Percentiles rank a stretch among this genome's conserved stretches.
These are phyloP conservation scores for Claviceps sorghi DNA, from an alignment of 2,329 filamentous ascomycete genomes.

Conservation along the genomic window DNA sequence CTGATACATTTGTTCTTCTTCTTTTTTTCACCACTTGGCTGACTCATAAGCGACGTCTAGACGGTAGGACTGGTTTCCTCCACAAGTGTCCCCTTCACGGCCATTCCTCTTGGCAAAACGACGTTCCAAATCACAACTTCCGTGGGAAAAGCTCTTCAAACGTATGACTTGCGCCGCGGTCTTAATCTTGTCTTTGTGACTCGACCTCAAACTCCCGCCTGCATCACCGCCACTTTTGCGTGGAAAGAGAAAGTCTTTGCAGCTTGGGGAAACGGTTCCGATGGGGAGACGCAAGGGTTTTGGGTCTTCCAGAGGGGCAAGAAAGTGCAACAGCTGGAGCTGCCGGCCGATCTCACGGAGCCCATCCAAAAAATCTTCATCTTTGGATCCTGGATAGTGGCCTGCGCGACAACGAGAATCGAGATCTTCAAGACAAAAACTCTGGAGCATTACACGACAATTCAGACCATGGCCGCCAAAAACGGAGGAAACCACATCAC, in stretches of 20 bases:
- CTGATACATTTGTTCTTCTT: background rate
- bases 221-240: constrained; percentile 73
- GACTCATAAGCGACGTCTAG: constrained; percentile 28
- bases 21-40: background rate
- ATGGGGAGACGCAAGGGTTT: constrained; percentile 47
- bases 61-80: constrained; percentile 89
- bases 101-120: constrained; percentile 76
- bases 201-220: constrained; percentile 69
- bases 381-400: constrained; percentile 86
- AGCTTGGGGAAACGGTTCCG: constrained; percentile 61
- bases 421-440: constrained; percentile 80
- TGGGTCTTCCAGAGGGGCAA: constrained; percentile 91
- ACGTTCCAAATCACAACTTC: constrained; percentile 97
- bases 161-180: constrained; percentile 82
- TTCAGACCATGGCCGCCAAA: constrained; percentile 44
- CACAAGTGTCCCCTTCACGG: constrained; percentile 78
- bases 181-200: constrained; percentile 90
- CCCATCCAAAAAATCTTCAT: constrained; percentile 64
- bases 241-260: constrained; percentile 80
- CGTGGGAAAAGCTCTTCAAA: constrained; percentile 78
- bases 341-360: constrained; percentile 50
- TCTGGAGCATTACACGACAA: constrained; percentile 79
- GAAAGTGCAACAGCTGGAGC: constrained; percentile 59
- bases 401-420: constrained; percentile 57
- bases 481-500: constrained; percentile 55